phyloP scores from a whole-genome alignment of 257 asterid genomes.

The Primulina tabacum region DNA sequence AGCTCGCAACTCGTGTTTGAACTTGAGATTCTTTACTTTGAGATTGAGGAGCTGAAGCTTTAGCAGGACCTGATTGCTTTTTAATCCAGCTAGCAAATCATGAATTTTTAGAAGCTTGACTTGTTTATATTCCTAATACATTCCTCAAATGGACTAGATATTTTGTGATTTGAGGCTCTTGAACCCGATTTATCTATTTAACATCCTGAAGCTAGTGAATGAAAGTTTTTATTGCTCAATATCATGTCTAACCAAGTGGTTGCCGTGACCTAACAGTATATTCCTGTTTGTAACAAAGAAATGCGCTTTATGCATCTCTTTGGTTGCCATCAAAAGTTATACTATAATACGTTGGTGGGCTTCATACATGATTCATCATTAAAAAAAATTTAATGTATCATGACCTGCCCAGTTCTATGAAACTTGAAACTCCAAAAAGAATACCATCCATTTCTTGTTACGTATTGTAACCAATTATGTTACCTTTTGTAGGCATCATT shows the following conservation, averaged over 20 bases:
- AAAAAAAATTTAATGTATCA: no score
- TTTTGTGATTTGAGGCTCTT: background rate
- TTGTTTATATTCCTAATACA: no score
- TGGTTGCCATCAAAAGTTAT: background rate
- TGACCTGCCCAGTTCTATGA: background rate
- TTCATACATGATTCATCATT: background rate
- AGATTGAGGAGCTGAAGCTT: background rate
- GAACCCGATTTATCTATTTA: background rate
- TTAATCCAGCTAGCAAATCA: background rate
- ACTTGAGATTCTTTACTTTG: background rate
- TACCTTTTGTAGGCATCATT: conserved; percentile 36
- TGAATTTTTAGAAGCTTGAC: background rate
- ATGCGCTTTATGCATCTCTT: background rate
- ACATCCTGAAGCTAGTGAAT: background rate
- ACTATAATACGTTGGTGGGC: background rate
- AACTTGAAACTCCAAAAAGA: background rate
- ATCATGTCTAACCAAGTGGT: background rate
- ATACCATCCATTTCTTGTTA: background rate
- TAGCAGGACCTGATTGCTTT: background rate
- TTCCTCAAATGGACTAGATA: background rate
- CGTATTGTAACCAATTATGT: background rate
- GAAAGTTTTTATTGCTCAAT: no score
- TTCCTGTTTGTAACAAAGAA: background rate
- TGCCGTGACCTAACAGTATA: background rate
- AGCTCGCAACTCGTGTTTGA: background rate